Evolutionary conservation across 2,329 filamentous ascomycete species (phyloP).

Genomic region (Monosporascus sp.): DNA sequence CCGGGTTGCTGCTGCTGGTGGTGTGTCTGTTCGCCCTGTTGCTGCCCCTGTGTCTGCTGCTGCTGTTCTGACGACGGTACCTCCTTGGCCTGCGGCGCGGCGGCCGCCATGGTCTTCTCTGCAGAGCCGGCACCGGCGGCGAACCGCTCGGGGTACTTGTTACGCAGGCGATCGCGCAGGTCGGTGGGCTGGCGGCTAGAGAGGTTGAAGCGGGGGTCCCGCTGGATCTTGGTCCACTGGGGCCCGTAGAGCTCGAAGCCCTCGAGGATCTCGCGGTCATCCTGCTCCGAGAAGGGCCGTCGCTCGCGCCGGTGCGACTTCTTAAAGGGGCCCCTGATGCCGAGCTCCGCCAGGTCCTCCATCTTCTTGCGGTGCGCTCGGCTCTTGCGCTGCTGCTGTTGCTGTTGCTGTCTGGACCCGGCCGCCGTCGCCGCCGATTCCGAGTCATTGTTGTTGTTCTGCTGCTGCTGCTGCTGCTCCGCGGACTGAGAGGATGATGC

Average conservation of each 20-base stretch:
- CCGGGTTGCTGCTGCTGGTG: not conserved
- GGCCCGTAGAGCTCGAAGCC: constrained; percentile 57
- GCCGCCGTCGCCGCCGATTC: constrained; percentile 28
- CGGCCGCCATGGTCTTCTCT: constrained; percentile 44
- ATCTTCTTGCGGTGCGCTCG: constrained; percentile 51
- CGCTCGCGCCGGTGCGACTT: constrained; percentile 56
- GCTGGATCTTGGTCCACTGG: constrained; percentile 61
- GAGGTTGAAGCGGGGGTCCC: constrained; percentile 54
- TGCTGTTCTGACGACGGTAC: too few relatives aligned
- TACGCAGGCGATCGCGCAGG: constrained; percentile 56
- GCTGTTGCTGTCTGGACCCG: too few relatives aligned
- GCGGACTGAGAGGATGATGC: constrained; percentile 7
- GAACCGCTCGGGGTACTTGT: constrained; percentile 58
- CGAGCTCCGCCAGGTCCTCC: constrained; percentile 51
- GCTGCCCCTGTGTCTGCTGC: too few relatives aligned
- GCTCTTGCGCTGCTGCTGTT: constrained; percentile 38
- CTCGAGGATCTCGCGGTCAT: constrained; percentile 57
- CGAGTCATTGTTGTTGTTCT: constrained; percentile 17
- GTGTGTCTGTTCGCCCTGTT: too few relatives aligned
- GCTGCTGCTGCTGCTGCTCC: constrained; percentile 6
- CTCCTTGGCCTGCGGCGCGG: constrained; percentile 42
- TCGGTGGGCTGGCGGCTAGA: constrained; percentile 57
- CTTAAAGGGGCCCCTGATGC: constrained; percentile 58
- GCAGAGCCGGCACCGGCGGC: constrained; percentile 15
- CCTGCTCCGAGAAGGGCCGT: constrained; percentile 56